These are phyloP conservation scores for Rhododendron williamsianum DNA, from an alignment of 148 eudicot species.

Conservation along the genomic window DNA sequence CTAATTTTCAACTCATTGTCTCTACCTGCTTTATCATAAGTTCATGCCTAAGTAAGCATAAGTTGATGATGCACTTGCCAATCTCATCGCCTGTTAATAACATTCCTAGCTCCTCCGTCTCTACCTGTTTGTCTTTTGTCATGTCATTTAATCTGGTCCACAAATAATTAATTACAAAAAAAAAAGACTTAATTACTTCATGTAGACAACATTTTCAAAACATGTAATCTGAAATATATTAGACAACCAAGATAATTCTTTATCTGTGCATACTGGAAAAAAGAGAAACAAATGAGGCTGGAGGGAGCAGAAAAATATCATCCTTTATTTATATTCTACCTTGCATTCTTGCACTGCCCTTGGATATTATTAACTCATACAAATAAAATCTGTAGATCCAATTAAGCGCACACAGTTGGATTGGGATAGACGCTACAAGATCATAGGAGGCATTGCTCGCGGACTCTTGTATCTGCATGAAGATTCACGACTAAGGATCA, in stretches of 20 bases:
- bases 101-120: too few species aligned
- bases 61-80: not conserved
- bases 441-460: conserved; percentile 47
- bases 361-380: not conserved
- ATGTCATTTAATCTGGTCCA: too few species aligned
- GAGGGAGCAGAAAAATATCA: not conserved
- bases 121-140: too few species aligned
- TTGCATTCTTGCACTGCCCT: not conserved
- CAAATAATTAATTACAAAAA: too few species aligned
- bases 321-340: not conserved
- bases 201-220: not conserved
- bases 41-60: not conserved
- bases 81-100: not conserved
- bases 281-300: not conserved
- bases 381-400: conserved; percentile 24
- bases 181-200: not conserved
- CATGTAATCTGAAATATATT: not conserved
- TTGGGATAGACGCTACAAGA: conserved; percentile 47
- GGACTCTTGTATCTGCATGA: conserved; percentile 57
- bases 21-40: too few species aligned
- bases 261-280: too few species aligned
- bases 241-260: too few species aligned
- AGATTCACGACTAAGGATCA: conserved; percentile 49
- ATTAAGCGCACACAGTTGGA: conserved; percentile 26
- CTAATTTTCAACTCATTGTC: too few species aligned